Base-by-base conservation (phyloP, 2,329 filamentous ascomycete genomes). In the Neofusicoccum umdonicola region DNA sequence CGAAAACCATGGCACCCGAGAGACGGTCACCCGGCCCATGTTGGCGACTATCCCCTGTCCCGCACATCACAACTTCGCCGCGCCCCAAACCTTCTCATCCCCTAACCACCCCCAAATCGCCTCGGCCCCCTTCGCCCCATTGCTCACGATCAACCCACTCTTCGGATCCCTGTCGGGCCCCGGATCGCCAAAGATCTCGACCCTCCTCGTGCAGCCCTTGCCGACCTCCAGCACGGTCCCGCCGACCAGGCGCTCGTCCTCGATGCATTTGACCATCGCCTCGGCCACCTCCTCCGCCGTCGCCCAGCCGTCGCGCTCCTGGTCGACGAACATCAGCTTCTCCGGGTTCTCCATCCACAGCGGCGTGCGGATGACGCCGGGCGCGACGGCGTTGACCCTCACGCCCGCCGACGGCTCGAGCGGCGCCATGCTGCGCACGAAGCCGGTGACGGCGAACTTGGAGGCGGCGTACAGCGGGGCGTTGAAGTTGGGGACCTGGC, bases 341-440 rank as follows among this genome's bases (percentile, higher is more conserved):
- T 88, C 85, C 0, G 85, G 84, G 68, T 87, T 80, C 2, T 88
- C 85, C 0, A 82, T 85, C 85, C 85, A 88, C 4, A 88, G 74
- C 6, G 86, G 86, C 12, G 86, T 88, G 67, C 83, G 86, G 68
- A 88, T 85, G 1, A 87, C 73, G 0, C 86, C 86, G 0, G 86
- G 86, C 15, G 85, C 85, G 2, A 88, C 85, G 5, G 81, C 85
- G 19, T 85, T 87, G 15, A 88, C 84, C 0, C 85, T 76, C 60
- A 88, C 85, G 0, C 83, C 83, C 27, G 83, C 69, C 0, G 69
- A 70, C 1, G 74, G 62, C 22, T 87, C 85, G 5, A 88, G 78
- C 1, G 76, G 72, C 0, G 75, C 81, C 13, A 88, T 70, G 3
- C 78, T 79, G 63, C 85, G 81, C 4, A 87, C 78, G 71, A 78